phyloP scores from a whole-genome alignment of 2,329 filamentous ascomycete species.

The Cordyceps javanica region DNA sequence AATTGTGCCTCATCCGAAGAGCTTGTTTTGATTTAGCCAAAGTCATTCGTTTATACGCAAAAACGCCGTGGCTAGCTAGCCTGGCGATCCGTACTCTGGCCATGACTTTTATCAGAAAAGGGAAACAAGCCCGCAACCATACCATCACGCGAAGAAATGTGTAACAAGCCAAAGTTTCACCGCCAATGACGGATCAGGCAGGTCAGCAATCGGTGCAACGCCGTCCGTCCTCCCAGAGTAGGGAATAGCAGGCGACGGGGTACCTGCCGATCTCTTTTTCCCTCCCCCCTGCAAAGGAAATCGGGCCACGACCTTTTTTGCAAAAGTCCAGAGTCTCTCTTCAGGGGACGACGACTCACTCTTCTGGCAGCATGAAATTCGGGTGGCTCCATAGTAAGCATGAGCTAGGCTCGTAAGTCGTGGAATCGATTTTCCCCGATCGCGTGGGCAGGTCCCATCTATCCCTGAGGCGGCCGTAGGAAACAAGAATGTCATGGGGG shows the following conservation, averaged over 20 bases:
- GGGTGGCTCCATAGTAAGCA: conserved; percentile 2
- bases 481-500: too few relatives aligned
- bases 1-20: too few relatives aligned
- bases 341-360: too few relatives aligned
- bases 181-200: neutral
- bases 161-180: conserved; percentile 4
- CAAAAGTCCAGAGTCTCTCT: neutral
- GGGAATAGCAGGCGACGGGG: neutral
- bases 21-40: too few relatives aligned
- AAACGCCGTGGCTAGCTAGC: too few relatives aligned
- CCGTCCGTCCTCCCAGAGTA: neutral
- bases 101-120: neutral
- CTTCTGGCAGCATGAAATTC: too few relatives aligned
- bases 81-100: too few relatives aligned
- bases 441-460: too few relatives aligned
- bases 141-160: neutral
- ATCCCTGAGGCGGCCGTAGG: too few relatives aligned
- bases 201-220: neutral
- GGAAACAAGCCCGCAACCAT: neutral
- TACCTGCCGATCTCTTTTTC: conserved; percentile 1
- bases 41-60: too few relatives aligned
- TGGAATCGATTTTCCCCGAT: conserved; percentile 4
- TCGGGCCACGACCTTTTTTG: conserved; percentile 5
- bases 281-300: too few relatives aligned
- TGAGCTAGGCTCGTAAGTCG: neutral